Percentiles rank a stretch among this genome's conserved stretches.
phyloP scores from a whole-genome alignment of 306 rosid genomes.

The Vicia sativa region DNA sequence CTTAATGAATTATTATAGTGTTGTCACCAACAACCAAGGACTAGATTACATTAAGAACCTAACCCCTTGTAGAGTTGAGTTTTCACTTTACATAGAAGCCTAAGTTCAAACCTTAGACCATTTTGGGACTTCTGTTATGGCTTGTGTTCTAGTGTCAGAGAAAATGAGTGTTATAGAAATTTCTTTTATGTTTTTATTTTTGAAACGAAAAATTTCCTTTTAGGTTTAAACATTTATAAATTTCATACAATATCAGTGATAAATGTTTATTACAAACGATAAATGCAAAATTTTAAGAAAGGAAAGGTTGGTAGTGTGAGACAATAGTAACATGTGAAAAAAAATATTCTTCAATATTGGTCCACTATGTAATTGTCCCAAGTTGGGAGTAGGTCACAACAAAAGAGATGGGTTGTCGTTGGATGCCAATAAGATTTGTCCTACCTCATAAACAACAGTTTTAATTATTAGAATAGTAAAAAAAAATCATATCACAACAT shows the following conservation, averaged over 20 bases:
- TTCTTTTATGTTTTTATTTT: too few species aligned
- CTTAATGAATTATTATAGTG: background rate
- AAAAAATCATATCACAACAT: background rate
- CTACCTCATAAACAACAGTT: background rate
- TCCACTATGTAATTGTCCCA: background rate
- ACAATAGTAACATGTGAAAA: background rate
- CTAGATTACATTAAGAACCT: background rate
- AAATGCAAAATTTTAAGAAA: background rate
- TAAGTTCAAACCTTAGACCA: background rate
- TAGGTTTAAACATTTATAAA: too few species aligned
- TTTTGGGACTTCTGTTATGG: background rate
- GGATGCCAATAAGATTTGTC: constrained; percentile 7
- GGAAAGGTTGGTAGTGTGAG: background rate
- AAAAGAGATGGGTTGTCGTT: background rate
- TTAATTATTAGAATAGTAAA: background rate
- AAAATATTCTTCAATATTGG: constrained; percentile 15
- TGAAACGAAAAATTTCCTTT: too few species aligned
- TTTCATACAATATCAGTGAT: too few species aligned
- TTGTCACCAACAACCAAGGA: background rate
- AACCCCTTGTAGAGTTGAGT: background rate
- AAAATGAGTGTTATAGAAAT: too few species aligned
- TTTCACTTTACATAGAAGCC: background rate
- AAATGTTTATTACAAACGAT: too few species aligned
- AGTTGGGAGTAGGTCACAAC: background rate
- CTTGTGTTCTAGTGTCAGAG: background rate